Conservation (phyloP, 345 rosid species). For the Toxicodendron radicans region DNA sequence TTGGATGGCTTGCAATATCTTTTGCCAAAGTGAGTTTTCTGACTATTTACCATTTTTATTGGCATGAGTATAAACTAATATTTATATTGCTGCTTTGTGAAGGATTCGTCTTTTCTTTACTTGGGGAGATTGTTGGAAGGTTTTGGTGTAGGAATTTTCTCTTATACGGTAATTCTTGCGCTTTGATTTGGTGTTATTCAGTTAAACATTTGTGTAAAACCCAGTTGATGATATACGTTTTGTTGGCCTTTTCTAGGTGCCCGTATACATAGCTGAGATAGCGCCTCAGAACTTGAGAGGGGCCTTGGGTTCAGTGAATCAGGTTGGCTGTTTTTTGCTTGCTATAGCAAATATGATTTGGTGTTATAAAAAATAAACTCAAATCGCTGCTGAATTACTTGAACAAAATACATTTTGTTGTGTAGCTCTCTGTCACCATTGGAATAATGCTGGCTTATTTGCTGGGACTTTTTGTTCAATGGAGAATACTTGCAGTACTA, state of each 20-base stretch:
- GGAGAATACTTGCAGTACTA: slow-evolving; percentile 94
- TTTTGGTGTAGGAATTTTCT: slow-evolving; percentile 95
- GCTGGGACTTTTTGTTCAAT: slow-evolving; percentile 77
- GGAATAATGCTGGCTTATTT: slow-evolving; percentile 97
- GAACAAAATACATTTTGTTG: slow-evolving; percentile 13
- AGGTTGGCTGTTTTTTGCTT: slow-evolving; percentile 44
- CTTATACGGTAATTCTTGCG: slow-evolving; percentile 66
- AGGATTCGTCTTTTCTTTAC: slow-evolving; percentile 97
- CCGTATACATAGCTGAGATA: slow-evolving; percentile 85
- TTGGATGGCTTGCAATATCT: slow-evolving; percentile 96
- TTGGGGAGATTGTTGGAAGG: slow-evolving; percentile 97
- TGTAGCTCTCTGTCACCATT: slow-evolving; percentile 90
- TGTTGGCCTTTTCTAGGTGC: slow-evolving; percentile 49
- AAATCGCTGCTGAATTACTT: slow-evolving; percentile 11
- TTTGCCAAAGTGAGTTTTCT: slow-evolving; percentile 79
- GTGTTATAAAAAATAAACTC: neutral
- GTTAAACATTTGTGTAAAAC: slow-evolving; percentile 2
- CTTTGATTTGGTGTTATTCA: slow-evolving; percentile 16
- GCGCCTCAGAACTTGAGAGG: slow-evolving; percentile 93
- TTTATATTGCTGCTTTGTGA: slow-evolving; percentile 25
- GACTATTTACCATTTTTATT: neutral
- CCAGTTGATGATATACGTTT: neutral
- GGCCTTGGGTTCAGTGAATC: slow-evolving; percentile 76
- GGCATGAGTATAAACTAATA: slow-evolving; percentile 12
- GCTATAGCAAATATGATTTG: slow-evolving; percentile 9